phyloP scores from a whole-genome alignment of 768 basidiomycete genomes.

The Kondoa subrosea region DNA sequence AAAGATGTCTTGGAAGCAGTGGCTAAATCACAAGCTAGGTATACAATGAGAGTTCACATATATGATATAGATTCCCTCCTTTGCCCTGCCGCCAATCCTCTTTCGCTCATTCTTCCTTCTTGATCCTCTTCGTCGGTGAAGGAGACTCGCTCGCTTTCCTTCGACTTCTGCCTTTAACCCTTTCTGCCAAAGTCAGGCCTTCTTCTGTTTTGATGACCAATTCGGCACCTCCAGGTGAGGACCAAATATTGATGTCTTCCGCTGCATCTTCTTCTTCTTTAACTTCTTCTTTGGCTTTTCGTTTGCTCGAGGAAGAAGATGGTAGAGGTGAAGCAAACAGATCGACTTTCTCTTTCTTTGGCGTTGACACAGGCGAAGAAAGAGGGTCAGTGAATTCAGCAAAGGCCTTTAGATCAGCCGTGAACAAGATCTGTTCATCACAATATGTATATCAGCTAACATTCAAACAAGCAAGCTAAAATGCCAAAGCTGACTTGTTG shows the following conservation, averaged over 20 bases:
- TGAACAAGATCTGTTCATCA: conserved; percentile 17
- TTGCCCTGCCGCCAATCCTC: too few relatives aligned
- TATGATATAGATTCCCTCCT: too few relatives aligned
- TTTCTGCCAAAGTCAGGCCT: neutral
- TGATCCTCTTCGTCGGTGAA: neutral
- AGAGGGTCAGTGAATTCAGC: conserved; percentile 15
- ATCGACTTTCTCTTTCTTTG: neutral
- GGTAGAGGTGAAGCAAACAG: neutral
- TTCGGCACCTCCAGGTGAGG: neutral
- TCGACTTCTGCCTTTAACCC: neutral
- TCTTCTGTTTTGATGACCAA: neutral
- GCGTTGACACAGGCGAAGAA: neutral
- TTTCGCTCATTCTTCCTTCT: neutral
- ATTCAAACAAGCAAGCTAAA: neutral
- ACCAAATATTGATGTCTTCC: too few relatives aligned
- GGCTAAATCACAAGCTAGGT: too few relatives aligned
- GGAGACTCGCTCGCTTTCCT: neutral
- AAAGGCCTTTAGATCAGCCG: conserved; percentile 15
- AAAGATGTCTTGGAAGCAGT: too few relatives aligned
- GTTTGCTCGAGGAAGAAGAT: neutral
- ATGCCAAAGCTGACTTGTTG: conserved; percentile 36
- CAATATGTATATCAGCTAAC: neutral
- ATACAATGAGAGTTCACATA: too few relatives aligned
- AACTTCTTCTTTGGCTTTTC: neutral
- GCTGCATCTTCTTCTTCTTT: too few relatives aligned